Conservation (phyloP, 768 basidiomycete genomes). For the Leccinum arenicola region DNA sequence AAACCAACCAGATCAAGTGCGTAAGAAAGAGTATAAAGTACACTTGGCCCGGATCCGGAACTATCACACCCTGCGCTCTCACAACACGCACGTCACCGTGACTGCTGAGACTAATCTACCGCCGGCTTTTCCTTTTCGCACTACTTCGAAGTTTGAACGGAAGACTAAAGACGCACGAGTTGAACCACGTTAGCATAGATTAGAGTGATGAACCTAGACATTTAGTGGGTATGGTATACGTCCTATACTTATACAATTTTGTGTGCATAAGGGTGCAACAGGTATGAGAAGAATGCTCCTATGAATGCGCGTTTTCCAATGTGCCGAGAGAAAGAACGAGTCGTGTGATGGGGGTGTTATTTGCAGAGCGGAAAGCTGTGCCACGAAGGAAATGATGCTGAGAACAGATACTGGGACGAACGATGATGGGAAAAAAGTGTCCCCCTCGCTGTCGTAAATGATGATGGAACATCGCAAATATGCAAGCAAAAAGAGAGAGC, state of each 20-base stretch:
- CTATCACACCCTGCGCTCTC: neutral
- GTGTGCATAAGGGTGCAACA: neutral
- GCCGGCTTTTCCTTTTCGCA: neutral
- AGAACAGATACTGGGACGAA: neutral
- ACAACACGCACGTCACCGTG: neutral
- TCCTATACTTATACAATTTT: constrained; percentile 1
- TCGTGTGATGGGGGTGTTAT: neutral
- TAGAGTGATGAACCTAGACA: neutral
- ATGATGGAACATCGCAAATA: neutral
- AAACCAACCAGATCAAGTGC: too few relatives aligned
- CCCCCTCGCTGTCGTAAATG: neutral
- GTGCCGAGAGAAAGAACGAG: neutral
- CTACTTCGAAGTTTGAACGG: neutral
- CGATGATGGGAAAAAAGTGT: neutral
- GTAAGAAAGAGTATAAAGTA: neutral
- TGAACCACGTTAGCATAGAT: neutral
- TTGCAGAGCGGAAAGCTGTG: neutral
- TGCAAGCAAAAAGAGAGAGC: neutral
- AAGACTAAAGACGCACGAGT: neutral
- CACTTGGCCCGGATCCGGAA: neutral
- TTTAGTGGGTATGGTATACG: neutral
- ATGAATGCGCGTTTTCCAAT: neutral
- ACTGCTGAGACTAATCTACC: neutral
- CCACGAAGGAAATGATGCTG: neutral
- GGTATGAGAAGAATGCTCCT: neutral